Percentiles rank a stretch among this genome's conserved stretches.
Conservation (phyloP, 2,329 filamentous ascomycete genomes). For the Aspergillus sp. region DNA sequence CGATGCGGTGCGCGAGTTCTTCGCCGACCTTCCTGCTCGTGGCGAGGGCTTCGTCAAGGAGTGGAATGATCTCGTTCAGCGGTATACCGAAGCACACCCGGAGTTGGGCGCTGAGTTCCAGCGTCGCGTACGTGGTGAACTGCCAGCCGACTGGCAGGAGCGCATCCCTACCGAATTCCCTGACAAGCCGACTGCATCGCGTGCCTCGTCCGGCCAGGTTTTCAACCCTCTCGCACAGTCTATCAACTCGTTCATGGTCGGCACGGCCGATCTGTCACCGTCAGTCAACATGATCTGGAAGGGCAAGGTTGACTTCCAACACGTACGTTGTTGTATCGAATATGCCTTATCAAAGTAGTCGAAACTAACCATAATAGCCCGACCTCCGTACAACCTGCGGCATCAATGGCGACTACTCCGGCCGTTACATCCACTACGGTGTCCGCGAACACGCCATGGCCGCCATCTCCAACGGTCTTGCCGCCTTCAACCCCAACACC, state of each 20-base stretch:
- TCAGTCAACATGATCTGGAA: slow-evolving; percentile 59
- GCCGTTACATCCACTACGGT: slow-evolving; percentile 57
- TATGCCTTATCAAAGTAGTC: neutral
- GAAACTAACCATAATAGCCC: slow-evolving; percentile 23
- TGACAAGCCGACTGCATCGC: slow-evolving; percentile 50
- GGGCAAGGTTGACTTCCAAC: slow-evolving; percentile 53
- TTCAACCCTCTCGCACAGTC: slow-evolving; percentile 54
- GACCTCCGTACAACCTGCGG: slow-evolving; percentile 28
- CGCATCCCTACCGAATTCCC: slow-evolving; percentile 53
- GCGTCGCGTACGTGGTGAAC: slow-evolving; percentile 48
- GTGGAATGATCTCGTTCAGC: slow-evolving; percentile 50
- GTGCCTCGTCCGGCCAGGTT: slow-evolving; percentile 49
- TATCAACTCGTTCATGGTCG: slow-evolving; percentile 53
- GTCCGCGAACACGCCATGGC: slow-evolving; percentile 65
- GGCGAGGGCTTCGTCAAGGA: slow-evolving; percentile 49
- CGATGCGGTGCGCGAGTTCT: slow-evolving; percentile 53
- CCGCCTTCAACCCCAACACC: slow-evolving; percentile 56
- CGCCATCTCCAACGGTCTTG: slow-evolving; percentile 77
- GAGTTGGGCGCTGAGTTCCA: slow-evolving; percentile 52
- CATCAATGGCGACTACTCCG: slow-evolving; percentile 52
- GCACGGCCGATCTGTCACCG: slow-evolving; percentile 54
- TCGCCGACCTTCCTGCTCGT: slow-evolving; percentile 47
- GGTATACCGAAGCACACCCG: slow-evolving; percentile 47
- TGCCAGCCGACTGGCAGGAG: slow-evolving; percentile 52
- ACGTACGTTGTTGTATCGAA: slow-evolving; percentile 32